A percentile compares a stretch with the other conserved stretches of the same genome.
Conservation (phyloP, 1,139 yeast genomes). For the Pichia sp. region DNA sequence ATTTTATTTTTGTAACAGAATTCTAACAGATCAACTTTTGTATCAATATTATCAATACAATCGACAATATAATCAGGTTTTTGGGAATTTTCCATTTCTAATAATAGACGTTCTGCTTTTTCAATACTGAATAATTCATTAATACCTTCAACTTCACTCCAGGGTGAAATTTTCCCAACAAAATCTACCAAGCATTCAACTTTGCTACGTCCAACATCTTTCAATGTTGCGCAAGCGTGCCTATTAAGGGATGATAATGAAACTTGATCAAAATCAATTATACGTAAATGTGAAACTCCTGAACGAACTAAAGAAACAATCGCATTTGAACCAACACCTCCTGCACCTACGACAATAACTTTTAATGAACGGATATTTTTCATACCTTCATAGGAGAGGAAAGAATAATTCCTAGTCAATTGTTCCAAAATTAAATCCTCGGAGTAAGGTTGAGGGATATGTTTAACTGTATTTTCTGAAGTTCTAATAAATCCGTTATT, state of each 20-base stretch:
- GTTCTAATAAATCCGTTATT: constrained; percentile 8
- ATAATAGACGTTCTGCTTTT: constrained; percentile 48
- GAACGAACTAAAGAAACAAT: constrained; percentile 88
- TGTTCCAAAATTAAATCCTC: constrained; percentile 84
- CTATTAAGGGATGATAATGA: constrained; percentile 85
- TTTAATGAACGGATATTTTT: constrained; percentile 63
- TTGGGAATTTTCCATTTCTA: constrained; percentile 37
- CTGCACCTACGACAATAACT: constrained; percentile 91
- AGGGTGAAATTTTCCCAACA: constrained; percentile 71
- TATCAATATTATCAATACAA: constrained; percentile 92
- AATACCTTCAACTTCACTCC: constrained; percentile 75
- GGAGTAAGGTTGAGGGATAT: constrained; percentile 33
- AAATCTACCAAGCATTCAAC: constrained; percentile 70
- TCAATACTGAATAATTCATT: constrained; percentile 72
- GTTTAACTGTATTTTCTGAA: constrained; percentile 14
- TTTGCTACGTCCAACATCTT: constrained; percentile 87
- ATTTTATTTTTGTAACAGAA: constrained; percentile 57
- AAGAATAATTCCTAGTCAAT: constrained; percentile 87
- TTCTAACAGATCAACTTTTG: constrained; percentile 81
- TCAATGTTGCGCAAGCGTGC: constrained; percentile 84
- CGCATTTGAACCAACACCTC: constrained; percentile 98
- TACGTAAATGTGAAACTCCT: constrained; percentile 70
- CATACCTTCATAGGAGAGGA: constrained; percentile 81
- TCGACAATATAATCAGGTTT: constrained; percentile 74
- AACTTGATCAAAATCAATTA: constrained; percentile 94